Percentiles rank a stretch among this genome's conserved stretches.
These are phyloP conservation scores for Ascochyta viciae-villosae DNA, from an alignment of 2,329 filamentous ascomycete species.

Conservation along the genomic window DNA sequence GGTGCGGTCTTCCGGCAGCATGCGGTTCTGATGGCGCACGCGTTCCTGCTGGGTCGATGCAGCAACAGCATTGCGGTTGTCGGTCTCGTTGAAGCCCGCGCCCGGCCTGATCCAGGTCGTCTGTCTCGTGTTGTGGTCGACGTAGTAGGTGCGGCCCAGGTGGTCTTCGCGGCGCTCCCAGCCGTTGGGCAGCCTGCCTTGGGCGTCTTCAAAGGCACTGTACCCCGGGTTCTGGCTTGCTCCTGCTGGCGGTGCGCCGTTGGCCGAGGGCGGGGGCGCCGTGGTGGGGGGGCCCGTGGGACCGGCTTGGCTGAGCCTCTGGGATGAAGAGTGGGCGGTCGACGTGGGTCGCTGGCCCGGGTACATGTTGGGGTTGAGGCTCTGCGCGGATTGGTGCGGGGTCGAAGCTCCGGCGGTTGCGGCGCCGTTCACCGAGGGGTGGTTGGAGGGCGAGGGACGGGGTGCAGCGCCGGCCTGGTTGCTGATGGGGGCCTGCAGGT, in stretches of 20 bases:
- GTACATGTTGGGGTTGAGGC: conserved; percentile 47
- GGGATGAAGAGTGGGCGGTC: conserved; percentile 31
- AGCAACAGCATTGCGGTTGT: conserved; percentile 80
- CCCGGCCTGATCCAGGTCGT: conserved; percentile 96
- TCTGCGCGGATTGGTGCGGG: conserved; percentile 49
- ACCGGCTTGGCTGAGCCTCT: conserved; percentile 39
- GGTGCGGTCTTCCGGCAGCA: conserved; percentile 92
- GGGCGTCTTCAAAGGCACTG: conserved; percentile 95
- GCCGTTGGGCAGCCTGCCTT: conserved; percentile 87
- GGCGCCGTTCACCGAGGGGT: conserved; percentile 50
- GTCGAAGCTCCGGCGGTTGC: conserved; percentile 44
- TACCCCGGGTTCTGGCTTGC: conserved; percentile 58
- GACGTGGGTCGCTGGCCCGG: conserved; percentile 44
- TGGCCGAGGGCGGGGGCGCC: conserved; percentile 46
- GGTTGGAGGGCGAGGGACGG: conserved; percentile 50
- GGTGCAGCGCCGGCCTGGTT: conserved; percentile 50
- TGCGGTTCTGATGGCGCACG: conserved; percentile 91
- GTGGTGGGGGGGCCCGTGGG: conserved; percentile 51
- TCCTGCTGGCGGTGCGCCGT: conserved; percentile 46
- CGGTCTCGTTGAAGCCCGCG: conserved; percentile 75
- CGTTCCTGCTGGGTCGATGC: conserved; percentile 93
- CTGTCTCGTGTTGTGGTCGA: conserved; percentile 95
- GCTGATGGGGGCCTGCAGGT: conserved; percentile 75
- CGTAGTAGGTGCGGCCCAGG: conserved; percentile 93
- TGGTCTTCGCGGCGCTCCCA: conserved; percentile 98